A percentile compares a stretch with the other conserved stretches of the same genome.
phyloP scores from a whole-genome alignment of 768 basidiomycete species.

The Pulveroboletus sp. region DNA sequence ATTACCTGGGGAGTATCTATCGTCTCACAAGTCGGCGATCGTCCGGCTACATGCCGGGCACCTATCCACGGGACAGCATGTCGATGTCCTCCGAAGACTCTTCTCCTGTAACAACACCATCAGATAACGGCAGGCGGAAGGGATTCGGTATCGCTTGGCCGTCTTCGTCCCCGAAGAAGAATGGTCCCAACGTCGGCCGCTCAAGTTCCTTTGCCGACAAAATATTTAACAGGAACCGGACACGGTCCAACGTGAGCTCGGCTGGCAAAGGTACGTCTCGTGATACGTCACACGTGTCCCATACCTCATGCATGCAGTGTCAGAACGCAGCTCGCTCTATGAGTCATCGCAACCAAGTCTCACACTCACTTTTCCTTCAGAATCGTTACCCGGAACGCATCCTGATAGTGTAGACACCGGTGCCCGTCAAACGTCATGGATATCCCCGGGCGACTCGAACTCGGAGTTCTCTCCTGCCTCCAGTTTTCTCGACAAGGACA shows the following conservation, averaged over 20 bases:
- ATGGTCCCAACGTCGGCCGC: constrained; percentile 36
- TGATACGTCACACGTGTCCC: not conserved
- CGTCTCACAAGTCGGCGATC: constrained; percentile 40
- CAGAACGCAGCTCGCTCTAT: constrained; percentile 29
- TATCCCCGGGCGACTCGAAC: constrained; percentile 41
- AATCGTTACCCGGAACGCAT: constrained; percentile 15
- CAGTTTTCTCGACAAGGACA: constrained; percentile 47
- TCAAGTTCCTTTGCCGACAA: constrained; percentile 60
- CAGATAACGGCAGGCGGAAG: constrained; percentile 38
- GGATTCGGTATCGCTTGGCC: constrained; percentile 44
- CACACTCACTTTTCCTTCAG: constrained; percentile 19
- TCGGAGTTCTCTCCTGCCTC: constrained; percentile 37
- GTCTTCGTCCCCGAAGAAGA: constrained; percentile 50
- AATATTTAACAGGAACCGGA: constrained; percentile 51
- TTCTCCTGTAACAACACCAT: constrained; percentile 54
- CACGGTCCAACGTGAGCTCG: constrained; percentile 49
- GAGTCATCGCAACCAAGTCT: constrained; percentile 24
- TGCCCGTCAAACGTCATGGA: constrained; percentile 43
- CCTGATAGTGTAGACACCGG: constrained; percentile 11
- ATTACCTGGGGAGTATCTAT: constrained; percentile 48
- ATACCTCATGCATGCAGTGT: not conserved
- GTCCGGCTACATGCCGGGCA: constrained; percentile 37
- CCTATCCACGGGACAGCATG: constrained; percentile 54
- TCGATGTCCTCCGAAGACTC: constrained; percentile 71
- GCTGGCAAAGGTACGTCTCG: constrained; percentile 40